These are phyloP conservation scores for Nakazawaea molendinolei DNA, from an alignment of 805 yeast genomes.

Conservation along the genomic window DNA sequence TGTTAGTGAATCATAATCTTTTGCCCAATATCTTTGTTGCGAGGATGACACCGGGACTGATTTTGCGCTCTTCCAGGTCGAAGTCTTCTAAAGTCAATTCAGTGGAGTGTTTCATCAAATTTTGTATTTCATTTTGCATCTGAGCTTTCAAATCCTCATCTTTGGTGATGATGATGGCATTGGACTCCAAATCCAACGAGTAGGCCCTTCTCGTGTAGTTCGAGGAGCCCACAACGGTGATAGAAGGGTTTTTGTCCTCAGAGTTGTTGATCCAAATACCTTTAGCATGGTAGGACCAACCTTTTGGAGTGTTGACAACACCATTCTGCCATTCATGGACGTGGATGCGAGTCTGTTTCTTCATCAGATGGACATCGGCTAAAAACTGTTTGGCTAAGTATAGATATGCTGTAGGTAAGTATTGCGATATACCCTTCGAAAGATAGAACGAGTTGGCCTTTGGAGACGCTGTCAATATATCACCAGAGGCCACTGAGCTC, in stretches of 20 bases:
- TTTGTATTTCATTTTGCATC: constrained; percentile 58
- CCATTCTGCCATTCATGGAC: constrained; percentile 88
- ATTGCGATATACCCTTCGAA: constrained; percentile 74
- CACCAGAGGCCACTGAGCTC: constrained; percentile 51
- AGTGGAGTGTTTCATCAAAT: constrained; percentile 47
- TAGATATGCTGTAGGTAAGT: constrained; percentile 82
- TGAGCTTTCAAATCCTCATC: constrained; percentile 49
- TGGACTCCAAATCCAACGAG: constrained; percentile 79
- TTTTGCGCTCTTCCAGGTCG: constrained; percentile 50
- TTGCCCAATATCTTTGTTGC: constrained; percentile 62
- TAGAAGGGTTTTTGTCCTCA: constrained; percentile 49
- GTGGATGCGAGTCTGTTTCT: constrained; percentile 38
- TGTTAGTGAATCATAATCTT: constrained; percentile 42
- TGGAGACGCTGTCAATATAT: constrained; percentile 86
- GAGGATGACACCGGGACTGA: constrained; percentile 55
- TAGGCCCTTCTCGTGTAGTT: constrained; percentile 91
- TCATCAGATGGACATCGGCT: constrained; percentile 35
- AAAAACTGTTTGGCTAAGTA: constrained; percentile 67
- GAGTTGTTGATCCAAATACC: constrained; percentile 81
- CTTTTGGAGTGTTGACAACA: constrained; percentile 67
- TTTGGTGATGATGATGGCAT: constrained; percentile 71
- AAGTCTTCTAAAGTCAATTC: constrained; percentile 57
- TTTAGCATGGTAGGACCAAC: constrained; percentile 98
- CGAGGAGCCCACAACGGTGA: constrained; percentile 86
- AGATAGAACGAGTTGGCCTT: constrained; percentile 89